phyloP scores from a whole-genome alignment of 305 asterid genomes.

The Withania somnifera region DNA sequence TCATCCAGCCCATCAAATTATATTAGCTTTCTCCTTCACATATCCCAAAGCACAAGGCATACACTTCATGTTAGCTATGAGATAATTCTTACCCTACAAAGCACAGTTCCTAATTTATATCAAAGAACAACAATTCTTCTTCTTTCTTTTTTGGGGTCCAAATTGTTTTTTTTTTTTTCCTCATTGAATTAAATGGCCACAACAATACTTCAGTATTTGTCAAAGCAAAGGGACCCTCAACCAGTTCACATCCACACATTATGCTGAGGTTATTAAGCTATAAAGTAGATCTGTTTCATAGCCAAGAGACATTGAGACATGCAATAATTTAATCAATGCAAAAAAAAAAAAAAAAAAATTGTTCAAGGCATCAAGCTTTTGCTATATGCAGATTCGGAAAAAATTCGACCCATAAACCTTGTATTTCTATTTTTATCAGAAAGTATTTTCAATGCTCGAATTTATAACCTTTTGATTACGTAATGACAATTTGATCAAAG shows the following conservation, averaged over 20 bases:
- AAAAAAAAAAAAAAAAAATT: neutral
- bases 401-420: too few relatives aligned
- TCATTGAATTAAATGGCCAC: neutral
- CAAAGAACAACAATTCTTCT: neutral
- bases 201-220: neutral
- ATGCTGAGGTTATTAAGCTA: neutral
- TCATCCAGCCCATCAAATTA: neutral
- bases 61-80: neutral
- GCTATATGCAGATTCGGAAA: too few relatives aligned
- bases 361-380: too few relatives aligned
- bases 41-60: neutral
- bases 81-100: constrained; percentile 3
- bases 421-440: too few relatives aligned
- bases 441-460: too few relatives aligned
- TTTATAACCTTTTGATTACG: too few relatives aligned
- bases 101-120: neutral
- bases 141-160: neutral
- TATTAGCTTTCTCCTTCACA: neutral
- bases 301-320: neutral
- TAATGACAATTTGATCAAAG: too few relatives aligned
- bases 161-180: neutral
- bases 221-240: neutral
- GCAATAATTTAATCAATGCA: neutral
- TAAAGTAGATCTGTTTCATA: neutral
- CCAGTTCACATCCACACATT: constrained; percentile 2